A percentile compares a stretch with the other conserved stretches of the same genome.
Evolutionary conservation across 2,329 filamentous ascomycete species (phyloP).

Genomic region (Fonsecaea erecta): DNA sequence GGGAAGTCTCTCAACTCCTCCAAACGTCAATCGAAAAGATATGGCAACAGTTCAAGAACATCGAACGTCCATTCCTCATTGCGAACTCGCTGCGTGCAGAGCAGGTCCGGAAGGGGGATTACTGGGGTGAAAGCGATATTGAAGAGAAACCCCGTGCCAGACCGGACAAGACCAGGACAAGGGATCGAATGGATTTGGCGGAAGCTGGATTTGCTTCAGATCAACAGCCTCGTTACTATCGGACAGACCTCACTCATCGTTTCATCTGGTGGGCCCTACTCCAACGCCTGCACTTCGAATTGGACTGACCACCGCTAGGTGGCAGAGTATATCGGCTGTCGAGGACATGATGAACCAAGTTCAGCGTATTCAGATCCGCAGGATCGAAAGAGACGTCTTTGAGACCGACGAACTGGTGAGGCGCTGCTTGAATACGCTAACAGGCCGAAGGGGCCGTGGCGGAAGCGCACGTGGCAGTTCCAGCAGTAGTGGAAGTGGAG

Average conservation of each 20-base stretch:
- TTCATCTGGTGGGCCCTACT: conserved; percentile 29
- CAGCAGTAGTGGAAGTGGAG: conserved; percentile 17
- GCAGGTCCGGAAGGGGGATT: conserved; percentile 27
- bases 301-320: conserved; percentile 17
- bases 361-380: conserved; percentile 35
- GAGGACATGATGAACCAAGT: conserved; percentile 29
- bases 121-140: conserved; percentile 30
- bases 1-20: conserved; percentile 25
- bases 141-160: conserved; percentile 26
- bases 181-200: conserved; percentile 27
- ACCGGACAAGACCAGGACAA: conserved; percentile 14
- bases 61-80: conserved; percentile 35
- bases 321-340: conserved; percentile 30
- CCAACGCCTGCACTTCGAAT: background rate
- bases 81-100: conserved; percentile 24
- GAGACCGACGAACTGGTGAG: conserved; percentile 33
- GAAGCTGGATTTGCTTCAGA: conserved; percentile 30
- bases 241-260: conserved; percentile 32
- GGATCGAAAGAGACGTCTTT: conserved; percentile 34
- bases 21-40: conserved; percentile 28
- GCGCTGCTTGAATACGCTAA: conserved; percentile 20
- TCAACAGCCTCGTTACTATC: conserved; percentile 29
- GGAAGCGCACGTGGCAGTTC: conserved; percentile 17
- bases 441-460: conserved; percentile 20
- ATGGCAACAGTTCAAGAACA: conserved; percentile 34